These are phyloP conservation scores for Prunus mongolica DNA, from an alignment of 306 rosid genomes.

Conservation along the genomic window DNA sequence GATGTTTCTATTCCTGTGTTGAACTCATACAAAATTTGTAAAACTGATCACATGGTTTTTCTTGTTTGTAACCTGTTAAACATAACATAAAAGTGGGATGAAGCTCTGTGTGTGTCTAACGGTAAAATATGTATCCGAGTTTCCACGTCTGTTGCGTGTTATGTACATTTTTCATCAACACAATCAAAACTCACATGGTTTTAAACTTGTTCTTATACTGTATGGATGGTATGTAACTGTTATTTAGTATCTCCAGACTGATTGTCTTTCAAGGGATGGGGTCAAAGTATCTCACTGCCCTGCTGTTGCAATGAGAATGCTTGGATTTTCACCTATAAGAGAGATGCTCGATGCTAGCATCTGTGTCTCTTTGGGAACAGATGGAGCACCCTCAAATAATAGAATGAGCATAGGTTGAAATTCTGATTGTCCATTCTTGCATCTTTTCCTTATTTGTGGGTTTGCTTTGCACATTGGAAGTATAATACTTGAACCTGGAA, in stretches of 20 bases:
- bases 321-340: slow-evolving; percentile 86
- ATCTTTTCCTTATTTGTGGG: no score
- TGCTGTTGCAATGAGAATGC: slow-evolving; percentile 93
- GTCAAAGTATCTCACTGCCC: slow-evolving; percentile 89
- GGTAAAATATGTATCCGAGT: no score
- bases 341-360: slow-evolving; percentile 85
- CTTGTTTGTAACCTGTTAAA: no score
- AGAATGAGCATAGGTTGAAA: slow-evolving; percentile 79
- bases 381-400: slow-evolving; percentile 91
- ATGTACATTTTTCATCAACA: neutral
- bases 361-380: slow-evolving; percentile 87
- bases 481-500: neutral
- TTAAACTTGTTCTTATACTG: neutral
- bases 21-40: no score
- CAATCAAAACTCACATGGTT: neutral
- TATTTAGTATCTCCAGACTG: slow-evolving; percentile 48
- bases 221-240: neutral
- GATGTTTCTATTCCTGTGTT: neutral
- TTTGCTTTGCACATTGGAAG: slow-evolving; percentile 8
- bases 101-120: no score
- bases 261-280: slow-evolving; percentile 65
- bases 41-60: no score
- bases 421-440: neutral
- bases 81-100: no score
- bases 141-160: neutral